phyloP scores from a whole-genome alignment of 352 stramenopile species.

The Aphanomyces euteiches region DNA sequence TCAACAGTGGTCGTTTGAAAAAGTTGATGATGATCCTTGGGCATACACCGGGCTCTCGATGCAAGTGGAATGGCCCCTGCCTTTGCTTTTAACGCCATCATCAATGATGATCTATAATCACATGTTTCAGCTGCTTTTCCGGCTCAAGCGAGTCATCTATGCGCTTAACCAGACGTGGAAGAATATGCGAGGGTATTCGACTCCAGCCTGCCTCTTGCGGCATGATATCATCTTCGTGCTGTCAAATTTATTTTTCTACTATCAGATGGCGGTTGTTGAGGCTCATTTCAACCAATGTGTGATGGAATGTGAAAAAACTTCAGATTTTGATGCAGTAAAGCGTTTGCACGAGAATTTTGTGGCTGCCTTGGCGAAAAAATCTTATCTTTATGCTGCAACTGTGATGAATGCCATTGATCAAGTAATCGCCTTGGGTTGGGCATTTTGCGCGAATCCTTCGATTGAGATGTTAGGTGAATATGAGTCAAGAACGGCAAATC shows the following conservation, averaged over 20 bases:
- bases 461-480: neutral
- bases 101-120: conserved; percentile 57
- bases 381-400: conserved; percentile 64
- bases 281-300: conserved; percentile 55
- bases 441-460: conserved; percentile 36
- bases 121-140: conserved; percentile 78
- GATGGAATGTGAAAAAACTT: conserved; percentile 42
- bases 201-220: conserved; percentile 40
- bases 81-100: conserved; percentile 56
- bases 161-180: conserved; percentile 70
- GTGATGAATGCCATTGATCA: conserved; percentile 57
- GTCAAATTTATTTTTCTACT: conserved; percentile 65
- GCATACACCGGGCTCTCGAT: conserved; percentile 48
- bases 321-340: conserved; percentile 70
- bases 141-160: conserved; percentile 64
- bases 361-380: conserved; percentile 57
- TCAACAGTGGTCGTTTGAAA: conserved; percentile 9
- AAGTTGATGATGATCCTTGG: conserved; percentile 37
- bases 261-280: conserved; percentile 77
- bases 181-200: conserved; percentile 29
- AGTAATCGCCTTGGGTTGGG: conserved; percentile 59
- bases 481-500: neutral
- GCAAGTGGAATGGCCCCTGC: conserved; percentile 59
- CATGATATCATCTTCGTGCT: conserved; percentile 74
- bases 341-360: conserved; percentile 67